phyloP scores from a whole-genome alignment of 164 flowering plant species.

The Macadamia integrifolia region DNA sequence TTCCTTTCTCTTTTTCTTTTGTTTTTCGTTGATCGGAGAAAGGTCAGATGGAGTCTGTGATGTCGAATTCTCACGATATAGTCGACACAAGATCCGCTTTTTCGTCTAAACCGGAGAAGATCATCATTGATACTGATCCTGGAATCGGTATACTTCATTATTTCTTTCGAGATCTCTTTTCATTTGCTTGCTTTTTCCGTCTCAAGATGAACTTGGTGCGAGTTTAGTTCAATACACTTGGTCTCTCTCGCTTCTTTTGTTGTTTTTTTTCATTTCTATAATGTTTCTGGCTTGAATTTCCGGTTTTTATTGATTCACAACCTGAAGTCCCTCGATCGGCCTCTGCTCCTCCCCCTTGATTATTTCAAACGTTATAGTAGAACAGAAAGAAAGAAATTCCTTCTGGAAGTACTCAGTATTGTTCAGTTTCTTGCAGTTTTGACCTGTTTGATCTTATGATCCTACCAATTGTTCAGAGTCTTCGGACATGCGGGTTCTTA shows the following conservation, averaged over 20 bases:
- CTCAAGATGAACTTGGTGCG: background rate
- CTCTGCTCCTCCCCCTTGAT: background rate
- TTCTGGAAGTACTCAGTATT: background rate
- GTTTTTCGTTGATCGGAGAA: background rate
- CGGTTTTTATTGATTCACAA: background rate
- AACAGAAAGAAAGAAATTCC: background rate
- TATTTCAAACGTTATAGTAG: background rate
- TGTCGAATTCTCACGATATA: slow-evolving; percentile 7
- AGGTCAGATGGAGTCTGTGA: background rate
- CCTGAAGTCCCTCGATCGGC: background rate
- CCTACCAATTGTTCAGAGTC: background rate
- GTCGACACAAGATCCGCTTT: background rate
- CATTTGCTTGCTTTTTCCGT: background rate
- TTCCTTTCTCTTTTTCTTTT: background rate
- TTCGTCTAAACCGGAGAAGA: slow-evolving; percentile 27
- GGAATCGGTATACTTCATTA: background rate
- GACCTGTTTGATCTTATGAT: too few species aligned
- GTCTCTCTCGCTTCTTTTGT: background rate
- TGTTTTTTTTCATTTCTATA: background rate
- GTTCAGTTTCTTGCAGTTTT: too few species aligned
- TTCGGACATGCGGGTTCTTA: background rate
- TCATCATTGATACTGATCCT: slow-evolving; percentile 88
- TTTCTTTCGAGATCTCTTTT: background rate
- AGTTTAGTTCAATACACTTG: background rate
- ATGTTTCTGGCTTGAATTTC: background rate